A percentile compares a stretch with the other conserved stretches of the same genome.
Evolutionary conservation across 768 basidiomycete genomes (phyloP).

Genomic region (Terana coerulea): DNA sequence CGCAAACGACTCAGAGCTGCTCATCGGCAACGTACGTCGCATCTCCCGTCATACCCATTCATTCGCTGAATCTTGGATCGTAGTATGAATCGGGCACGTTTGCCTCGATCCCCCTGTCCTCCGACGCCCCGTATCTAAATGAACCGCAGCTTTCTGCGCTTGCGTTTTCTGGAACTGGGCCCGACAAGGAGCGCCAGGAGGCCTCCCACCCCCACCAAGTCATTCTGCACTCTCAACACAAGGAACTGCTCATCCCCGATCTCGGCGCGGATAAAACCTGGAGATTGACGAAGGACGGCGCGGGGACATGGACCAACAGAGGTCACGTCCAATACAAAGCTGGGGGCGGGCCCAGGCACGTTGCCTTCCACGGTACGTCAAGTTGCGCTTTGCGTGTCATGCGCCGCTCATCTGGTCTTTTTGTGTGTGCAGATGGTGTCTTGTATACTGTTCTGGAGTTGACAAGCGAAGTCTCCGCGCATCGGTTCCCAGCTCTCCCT

Average conservation of each 20-base stretch:
- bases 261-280: conserved; percentile 71
- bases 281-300: conserved; percentile 41
- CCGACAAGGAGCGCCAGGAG: conserved; percentile 64
- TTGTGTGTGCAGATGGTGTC: conserved; percentile 42
- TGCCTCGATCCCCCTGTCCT: conserved; percentile 50
- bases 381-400: not conserved
- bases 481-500: conserved; percentile 45
- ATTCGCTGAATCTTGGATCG: conserved; percentile 2
- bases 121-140: conserved; percentile 42
- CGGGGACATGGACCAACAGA: conserved; percentile 45
- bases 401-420: conserved; percentile 1
- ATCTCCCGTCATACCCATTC: not conserved
- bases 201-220: conserved; percentile 78
- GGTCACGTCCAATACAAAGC: conserved; percentile 45
- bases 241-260: conserved; percentile 70
- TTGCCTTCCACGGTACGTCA: conserved; percentile 55
- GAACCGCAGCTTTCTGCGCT: conserved; percentile 32
- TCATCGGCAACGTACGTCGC: conserved; percentile 69
- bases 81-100: conserved; percentile 72
- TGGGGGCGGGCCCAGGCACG: conserved; percentile 72
- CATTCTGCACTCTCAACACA: conserved; percentile 40
- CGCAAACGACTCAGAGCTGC: conserved; percentile 51
- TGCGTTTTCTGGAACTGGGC: conserved; percentile 53
- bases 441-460: conserved; percentile 72
- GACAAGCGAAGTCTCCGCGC: conserved; percentile 50